phyloP scores from a whole-genome alignment of 805 yeast species.

The Helenozyma baotianmanensis region DNA sequence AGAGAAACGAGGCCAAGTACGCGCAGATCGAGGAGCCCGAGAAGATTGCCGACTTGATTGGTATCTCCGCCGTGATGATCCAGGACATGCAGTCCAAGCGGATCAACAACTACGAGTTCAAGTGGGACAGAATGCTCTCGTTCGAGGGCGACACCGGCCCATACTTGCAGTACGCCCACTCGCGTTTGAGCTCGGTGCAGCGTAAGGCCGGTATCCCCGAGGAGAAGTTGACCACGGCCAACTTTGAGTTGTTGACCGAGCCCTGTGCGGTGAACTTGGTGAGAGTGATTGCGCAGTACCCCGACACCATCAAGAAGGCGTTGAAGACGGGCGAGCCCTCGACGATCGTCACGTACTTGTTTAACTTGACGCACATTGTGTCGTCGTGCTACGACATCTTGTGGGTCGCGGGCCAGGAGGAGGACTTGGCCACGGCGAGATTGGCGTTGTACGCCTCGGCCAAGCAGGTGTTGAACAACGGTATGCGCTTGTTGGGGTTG shows the following conservation, averaged over 20 bases:
- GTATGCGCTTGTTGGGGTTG: constrained; percentile 83
- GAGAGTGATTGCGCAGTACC: constrained; percentile 82
- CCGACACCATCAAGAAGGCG: constrained; percentile 83
- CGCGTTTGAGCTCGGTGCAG: constrained; percentile 91
- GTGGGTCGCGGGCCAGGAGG: constrained; percentile 95
- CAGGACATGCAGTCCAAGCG: constrained; percentile 99
- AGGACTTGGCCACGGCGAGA: constrained; percentile 83
- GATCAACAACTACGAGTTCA: constrained; percentile 90
- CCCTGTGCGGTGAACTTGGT: constrained; percentile 65
- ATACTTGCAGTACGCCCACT: constrained; percentile 96
- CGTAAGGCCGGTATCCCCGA: constrained; percentile 60
- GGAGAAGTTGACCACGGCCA: constrained; percentile 43
- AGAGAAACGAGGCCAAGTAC: constrained; percentile 83
- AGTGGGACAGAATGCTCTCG: constrained; percentile 97
- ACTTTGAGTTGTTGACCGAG: constrained; percentile 62
- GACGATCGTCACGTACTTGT: constrained; percentile 88
- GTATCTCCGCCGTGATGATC: constrained; percentile 96
- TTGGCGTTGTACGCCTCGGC: constrained; percentile 88
- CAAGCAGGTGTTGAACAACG: constrained; percentile 82
- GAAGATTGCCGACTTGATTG: constrained; percentile 89
- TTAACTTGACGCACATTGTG: constrained; percentile 87
- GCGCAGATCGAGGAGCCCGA: constrained; percentile 93
- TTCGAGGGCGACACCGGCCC: constrained; percentile 99
- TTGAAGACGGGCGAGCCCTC: constrained; percentile 86
- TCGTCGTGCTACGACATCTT: constrained; percentile 93